Evolutionary conservation across 1,284 basidiomycete species (phyloP).

Genomic region (Pascua guehoae): DNA sequence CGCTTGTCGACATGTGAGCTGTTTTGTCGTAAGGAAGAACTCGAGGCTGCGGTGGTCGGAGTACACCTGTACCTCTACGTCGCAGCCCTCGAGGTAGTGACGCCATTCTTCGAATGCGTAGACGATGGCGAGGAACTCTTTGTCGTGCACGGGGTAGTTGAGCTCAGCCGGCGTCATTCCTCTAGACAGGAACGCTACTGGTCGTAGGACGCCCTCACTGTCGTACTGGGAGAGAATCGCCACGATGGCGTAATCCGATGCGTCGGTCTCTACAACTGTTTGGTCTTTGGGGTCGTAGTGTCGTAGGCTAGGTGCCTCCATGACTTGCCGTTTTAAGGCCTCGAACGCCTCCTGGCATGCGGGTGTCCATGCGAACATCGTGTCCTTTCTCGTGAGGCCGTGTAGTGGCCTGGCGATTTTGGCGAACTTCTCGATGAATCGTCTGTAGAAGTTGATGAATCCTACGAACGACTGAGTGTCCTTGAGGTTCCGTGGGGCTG

Average conservation of each 20-base stretch:
- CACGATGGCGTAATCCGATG: constrained; percentile 34
- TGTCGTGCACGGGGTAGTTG: constrained; percentile 56
- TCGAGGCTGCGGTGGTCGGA: constrained; percentile 55
- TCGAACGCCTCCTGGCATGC: background rate
- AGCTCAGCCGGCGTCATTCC: constrained; percentile 42
- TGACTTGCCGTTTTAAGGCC: background rate
- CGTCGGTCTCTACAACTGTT: constrained; percentile 40
- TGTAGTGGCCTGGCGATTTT: constrained; percentile 37
- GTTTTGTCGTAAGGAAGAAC: constrained; percentile 47
- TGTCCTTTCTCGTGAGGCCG: constrained; percentile 19
- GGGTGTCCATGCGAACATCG: constrained; percentile 16
- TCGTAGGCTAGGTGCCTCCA: background rate
- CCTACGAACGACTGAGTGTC: constrained; percentile 46
- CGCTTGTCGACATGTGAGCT: constrained; percentile 50
- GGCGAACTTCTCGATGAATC: constrained; percentile 48
- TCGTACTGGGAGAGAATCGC: constrained; percentile 35
- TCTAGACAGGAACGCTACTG: constrained; percentile 45
- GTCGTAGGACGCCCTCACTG: constrained; percentile 34
- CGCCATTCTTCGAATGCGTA: constrained; percentile 48
- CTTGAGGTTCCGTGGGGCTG: constrained; percentile 38
- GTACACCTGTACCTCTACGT: constrained; percentile 35
- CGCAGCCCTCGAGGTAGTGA: constrained; percentile 44
- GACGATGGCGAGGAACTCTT: constrained; percentile 54
- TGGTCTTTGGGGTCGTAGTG: constrained; percentile 45
- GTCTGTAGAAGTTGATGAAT: constrained; percentile 49